Evolutionary conservation across 2,329 filamentous ascomycete species (phyloP), one percentile per base, ranked within the genome.

Genomic region (Fusarium xylarioides): DNA sequence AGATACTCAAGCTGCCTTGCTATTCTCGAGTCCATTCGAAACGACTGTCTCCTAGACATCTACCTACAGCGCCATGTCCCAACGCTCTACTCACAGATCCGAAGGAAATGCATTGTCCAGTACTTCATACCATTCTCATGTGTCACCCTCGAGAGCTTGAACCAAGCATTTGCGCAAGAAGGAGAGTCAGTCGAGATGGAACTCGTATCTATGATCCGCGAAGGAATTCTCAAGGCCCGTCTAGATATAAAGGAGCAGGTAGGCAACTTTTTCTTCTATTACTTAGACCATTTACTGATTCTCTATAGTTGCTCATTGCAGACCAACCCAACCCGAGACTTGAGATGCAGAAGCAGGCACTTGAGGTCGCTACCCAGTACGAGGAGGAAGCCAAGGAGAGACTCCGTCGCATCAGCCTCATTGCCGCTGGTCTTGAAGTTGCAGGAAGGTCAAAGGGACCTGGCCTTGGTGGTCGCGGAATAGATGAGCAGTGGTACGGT

Each of bases 51-150:
- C n/a, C 89, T 98, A 10, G 96, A 99, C 79, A 85, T 97, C 26
- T 92, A 97, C 80, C 88, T 99, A 11, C 91, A 93, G 66, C 89
- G 87, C 70, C 93, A 97, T 73, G 85, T 98, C 23, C 79, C 87
- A 42, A 83, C 85, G 3, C 86, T 99, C 26, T 96, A 95, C 83
- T 85, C 88, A 16, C 85, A 86, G 53, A 95, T 99, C 75, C 91
- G 96, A 66, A 93, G 89, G 78, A 98, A 98, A 84, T 95, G 95
- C 78, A 98, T 99, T 66, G 90, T 95, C 30, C 94, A 97, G 79
- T 98, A 98, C 83, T 92, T 97, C 76, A 88, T 94, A 30, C 95
- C 96, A 1, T 99, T 97, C 81, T 97, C 92, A 46, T 92, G 91
- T 74, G 94, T 98, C 69, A 95, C 93, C 1, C 86, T 98, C 9